Percentiles rank a stretch among this genome's conserved stretches.
These are phyloP conservation scores for Fusarium xyrophilum DNA, from an alignment of 2,329 filamentous ascomycete species.

Conservation along the genomic window DNA sequence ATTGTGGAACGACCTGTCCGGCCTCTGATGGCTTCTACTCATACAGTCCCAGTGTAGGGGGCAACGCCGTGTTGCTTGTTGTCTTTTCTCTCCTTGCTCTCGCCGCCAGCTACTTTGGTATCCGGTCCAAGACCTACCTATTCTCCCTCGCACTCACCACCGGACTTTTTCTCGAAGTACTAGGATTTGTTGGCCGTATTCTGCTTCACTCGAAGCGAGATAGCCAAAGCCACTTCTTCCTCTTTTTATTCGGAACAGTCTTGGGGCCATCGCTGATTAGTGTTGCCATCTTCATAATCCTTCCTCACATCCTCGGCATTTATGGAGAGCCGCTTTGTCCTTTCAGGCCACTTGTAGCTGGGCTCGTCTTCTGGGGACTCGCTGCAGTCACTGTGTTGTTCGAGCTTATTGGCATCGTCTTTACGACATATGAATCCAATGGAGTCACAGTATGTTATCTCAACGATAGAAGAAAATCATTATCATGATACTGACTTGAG, in stretches of 20 bases:
- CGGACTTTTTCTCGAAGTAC: conserved; percentile 53
- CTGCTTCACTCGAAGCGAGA: conserved; percentile 48
- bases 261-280: conserved; percentile 56
- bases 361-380: conserved; percentile 46
- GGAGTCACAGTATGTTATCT: conserved; percentile 47
- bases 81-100: conserved; percentile 52
- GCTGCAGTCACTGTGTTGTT: conserved; percentile 47
- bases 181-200: conserved; percentile 57
- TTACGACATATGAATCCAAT: conserved; percentile 48
- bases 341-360: conserved; percentile 46
- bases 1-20: conserved; percentile 49
- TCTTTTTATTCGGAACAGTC: conserved; percentile 56
- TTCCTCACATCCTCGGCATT: conserved; percentile 56
- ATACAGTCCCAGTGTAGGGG: conserved; percentile 48
- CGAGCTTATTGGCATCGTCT: conserved; percentile 51
- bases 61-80: conserved; percentile 51
- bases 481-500: conserved; percentile 5
- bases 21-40: conserved; percentile 48
- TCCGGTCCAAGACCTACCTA: conserved; percentile 49
- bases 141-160: conserved; percentile 51
- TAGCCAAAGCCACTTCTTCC: conserved; percentile 49
- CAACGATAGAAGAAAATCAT: not conserved
- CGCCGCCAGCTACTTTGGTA: conserved; percentile 47
- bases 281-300: conserved; percentile 52
- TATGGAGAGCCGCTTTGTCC: conserved; percentile 54